Percentiles rank a stretch among this genome's conserved stretches.
Evolutionary conservation across 495 filamentous ascomycete genomes (phyloP).

Genomic region (Lindgomyces ingoldianus): DNA sequence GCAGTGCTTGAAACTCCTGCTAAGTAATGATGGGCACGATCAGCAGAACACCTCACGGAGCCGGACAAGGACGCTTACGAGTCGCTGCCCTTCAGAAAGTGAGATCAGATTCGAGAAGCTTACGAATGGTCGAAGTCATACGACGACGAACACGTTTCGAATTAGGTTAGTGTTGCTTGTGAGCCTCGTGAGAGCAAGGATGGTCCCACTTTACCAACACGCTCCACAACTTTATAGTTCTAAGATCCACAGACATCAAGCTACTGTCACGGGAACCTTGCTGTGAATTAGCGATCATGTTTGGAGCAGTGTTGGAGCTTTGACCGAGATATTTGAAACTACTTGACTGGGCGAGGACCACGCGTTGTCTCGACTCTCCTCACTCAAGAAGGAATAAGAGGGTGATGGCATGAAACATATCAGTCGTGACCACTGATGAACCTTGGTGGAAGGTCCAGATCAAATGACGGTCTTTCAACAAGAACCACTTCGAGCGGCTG

Average conservation of each 20-base stretch:
- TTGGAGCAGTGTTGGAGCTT: background rate
- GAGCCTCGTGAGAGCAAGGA: background rate
- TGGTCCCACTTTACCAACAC: background rate
- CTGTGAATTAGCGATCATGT: background rate
- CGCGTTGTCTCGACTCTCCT: background rate
- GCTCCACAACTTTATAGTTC: background rate
- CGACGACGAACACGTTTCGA: background rate
- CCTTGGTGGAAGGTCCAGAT: conserved; percentile 74
- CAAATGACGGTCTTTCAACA: conserved; percentile 83
- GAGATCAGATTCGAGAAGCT: background rate
- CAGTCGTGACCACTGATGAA: conserved; percentile 47
- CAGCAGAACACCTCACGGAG: background rate
- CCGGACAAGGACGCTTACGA: background rate
- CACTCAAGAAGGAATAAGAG: too few species aligned
- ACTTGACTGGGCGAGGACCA: background rate
- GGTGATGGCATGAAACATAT: too few species aligned
- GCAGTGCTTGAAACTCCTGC: too few species aligned
- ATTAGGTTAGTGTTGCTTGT: background rate
- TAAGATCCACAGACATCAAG: background rate
- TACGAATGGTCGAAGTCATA: background rate
- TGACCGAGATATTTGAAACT: conserved; percentile 8
- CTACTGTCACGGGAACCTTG: background rate
- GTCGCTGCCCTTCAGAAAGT: background rate
- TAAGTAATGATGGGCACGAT: too few species aligned
- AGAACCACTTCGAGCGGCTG: conserved; percentile 73